Evolutionary conservation across 1,284 basidiomycete species (phyloP).

Genomic region (Thelephora terrestris): DNA sequence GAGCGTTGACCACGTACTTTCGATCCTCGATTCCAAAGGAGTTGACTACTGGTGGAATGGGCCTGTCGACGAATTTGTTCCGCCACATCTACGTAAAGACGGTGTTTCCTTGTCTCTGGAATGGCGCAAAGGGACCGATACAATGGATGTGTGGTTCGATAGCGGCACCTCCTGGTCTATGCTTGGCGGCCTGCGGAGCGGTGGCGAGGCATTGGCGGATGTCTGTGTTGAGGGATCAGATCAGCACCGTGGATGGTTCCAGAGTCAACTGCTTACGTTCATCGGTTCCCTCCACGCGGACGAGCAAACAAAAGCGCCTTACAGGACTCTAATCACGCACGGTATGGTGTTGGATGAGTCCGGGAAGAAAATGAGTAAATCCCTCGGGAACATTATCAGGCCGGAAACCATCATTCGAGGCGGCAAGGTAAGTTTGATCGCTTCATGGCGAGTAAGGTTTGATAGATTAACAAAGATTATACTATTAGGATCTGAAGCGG

Average conservation of each 20-base stretch:
- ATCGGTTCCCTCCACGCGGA: constrained; percentile 40
- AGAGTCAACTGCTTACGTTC: constrained; percentile 85
- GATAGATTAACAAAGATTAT: neutral
- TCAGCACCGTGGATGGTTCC: constrained; percentile 99
- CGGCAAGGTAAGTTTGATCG: constrained; percentile 45
- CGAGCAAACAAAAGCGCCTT: constrained; percentile 42
- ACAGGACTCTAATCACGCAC: constrained; percentile 83
- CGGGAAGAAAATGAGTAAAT: constrained; percentile 99
- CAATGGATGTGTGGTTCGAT: constrained; percentile 99
- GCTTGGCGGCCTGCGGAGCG: constrained; percentile 32
- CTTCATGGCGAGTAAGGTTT: neutral
- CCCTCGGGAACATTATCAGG: constrained; percentile 84
- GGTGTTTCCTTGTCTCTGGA: constrained; percentile 31
- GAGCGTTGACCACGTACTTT: constrained; percentile 73
- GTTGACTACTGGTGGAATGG: constrained; percentile 90
- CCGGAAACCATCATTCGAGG: constrained; percentile 79
- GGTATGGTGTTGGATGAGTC: constrained; percentile 92
- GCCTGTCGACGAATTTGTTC: constrained; percentile 74
- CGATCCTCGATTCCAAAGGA: constrained; percentile 64
- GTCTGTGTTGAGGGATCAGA: constrained; percentile 94
- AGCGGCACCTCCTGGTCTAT: constrained; percentile 94
- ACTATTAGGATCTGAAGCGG: constrained; percentile 49
- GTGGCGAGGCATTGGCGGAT: constrained; percentile 49
- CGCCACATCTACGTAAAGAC: constrained; percentile 39
- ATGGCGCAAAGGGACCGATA: constrained; percentile 81